Base-by-base conservation (phyloP, 1,139 yeast genomes). In the Suhomyces kunorum region DNA sequence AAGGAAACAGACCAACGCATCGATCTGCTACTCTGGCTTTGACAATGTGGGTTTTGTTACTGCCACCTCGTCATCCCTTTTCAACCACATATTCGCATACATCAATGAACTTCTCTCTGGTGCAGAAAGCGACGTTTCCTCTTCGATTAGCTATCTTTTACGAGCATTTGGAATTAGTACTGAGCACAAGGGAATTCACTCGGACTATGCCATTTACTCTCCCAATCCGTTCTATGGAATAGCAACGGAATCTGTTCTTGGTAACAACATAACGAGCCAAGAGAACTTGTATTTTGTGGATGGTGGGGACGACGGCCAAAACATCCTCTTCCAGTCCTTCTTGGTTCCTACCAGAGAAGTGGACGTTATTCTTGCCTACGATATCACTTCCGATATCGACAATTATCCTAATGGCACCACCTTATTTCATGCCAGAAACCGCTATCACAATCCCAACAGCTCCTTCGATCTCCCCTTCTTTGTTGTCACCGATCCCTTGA, bases 1-100 rank as follows among this genome's bases (percentile, higher is more conserved):
- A 53, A 47, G 54, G 33, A 59, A 47, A 12, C 45, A 48, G 31
- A 46, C 54, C 2, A 68, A 68, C 20, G 48, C 48, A 29, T 56
- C 57, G 8, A 40, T 50, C 7, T 86, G 95, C 56, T 62, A 71
- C 22, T 58, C 63, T 2, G 85, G 83, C 0, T 82, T 74, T 53
- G 95, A 87, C 55, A 83, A 82, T 52, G 73, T 78, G n/a, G 90
- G 87, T 0, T 86, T 81, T 51, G 58, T 87, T 6, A 71, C 83
- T 3, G 95, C 85, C 0, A 78, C 90, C 0, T 83, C 94, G 0
- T 82, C 94, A 0, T 78, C 87, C 0, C 57, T 85, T 17, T 86
- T 83, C 64, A 82, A 82, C 54, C 77, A 73, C 42, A 72, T 78
- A 0, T 64, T 80, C 38, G 53, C 72, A 6, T 68, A 69, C 38